These are phyloP conservation scores for Epichloe sylvatica DNA, from an alignment of 2,329 filamentous ascomycete species.

Conservation along the genomic window DNA sequence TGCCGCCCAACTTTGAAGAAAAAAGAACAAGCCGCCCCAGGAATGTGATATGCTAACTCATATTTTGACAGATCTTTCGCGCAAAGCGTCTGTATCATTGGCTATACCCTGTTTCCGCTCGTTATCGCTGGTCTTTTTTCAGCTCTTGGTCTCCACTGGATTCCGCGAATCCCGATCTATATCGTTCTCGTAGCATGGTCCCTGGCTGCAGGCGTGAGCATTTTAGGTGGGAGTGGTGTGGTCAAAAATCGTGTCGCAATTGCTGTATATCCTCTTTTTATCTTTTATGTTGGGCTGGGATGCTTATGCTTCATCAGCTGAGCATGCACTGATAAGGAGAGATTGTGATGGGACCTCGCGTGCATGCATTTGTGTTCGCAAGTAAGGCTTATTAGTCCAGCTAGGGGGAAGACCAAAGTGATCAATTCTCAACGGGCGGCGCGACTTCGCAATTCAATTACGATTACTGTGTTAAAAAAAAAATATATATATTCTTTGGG, in stretches of 20 bases:
- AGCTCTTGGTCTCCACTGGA: slow-evolving; percentile 62
- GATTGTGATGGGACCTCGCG: too few species aligned
- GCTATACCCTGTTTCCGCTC: slow-evolving; percentile 92
- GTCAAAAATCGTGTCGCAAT: slow-evolving; percentile 88
- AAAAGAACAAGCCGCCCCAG: not conserved
- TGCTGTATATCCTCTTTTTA: slow-evolving; percentile 85
- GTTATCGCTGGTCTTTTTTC: slow-evolving; percentile 91
- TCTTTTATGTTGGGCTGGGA: slow-evolving; percentile 87
- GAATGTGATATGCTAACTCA: not conserved
- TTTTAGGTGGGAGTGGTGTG: slow-evolving; percentile 86
- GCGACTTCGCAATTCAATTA: too few species aligned
- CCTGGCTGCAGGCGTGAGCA: slow-evolving; percentile 86
- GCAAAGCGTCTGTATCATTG: slow-evolving; percentile 94
- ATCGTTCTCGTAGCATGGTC: slow-evolving; percentile 82
- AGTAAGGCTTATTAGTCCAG: too few species aligned
- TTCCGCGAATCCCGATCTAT: slow-evolving; percentile 82
- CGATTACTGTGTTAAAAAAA: too few species aligned
- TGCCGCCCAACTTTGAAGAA: not conserved
- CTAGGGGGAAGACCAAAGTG: too few species aligned
- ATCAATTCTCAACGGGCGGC: too few species aligned
- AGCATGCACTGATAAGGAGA: not conserved
- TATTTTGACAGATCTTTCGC: slow-evolving; percentile 65
- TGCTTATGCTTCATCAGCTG: slow-evolving; percentile 97
- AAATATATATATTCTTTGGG: too few species aligned
- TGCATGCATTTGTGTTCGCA: not conserved